phyloP scores from a whole-genome alignment of 352 stramenopile genomes.

The Phytophthora pini region DNA sequence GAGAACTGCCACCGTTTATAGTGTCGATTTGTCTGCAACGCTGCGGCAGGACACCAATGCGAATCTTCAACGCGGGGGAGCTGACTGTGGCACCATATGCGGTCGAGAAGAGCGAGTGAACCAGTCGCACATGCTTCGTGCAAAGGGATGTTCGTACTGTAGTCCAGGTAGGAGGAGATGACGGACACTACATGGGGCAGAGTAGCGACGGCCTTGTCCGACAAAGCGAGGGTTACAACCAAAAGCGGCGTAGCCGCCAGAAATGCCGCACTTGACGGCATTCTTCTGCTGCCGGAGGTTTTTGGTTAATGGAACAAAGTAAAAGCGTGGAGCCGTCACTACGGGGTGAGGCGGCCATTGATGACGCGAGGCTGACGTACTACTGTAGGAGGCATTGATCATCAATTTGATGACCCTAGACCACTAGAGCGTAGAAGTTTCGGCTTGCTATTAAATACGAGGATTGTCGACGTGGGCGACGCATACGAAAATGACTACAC shows the following conservation, averaged over 20 bases:
- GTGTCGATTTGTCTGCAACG: slow-evolving; percentile 3
- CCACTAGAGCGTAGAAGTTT: too few relatives aligned
- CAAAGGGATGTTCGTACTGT: slow-evolving; percentile 4
- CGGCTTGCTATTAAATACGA: too few relatives aligned
- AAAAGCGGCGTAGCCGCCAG: neutral
- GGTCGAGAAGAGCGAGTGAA: slow-evolving; percentile 1
- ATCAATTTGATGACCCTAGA: too few relatives aligned
- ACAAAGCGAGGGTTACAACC: neutral
- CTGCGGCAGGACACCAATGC: slow-evolving; percentile 4
- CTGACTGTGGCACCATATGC: slow-evolving; percentile 6
- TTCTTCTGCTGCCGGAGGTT: too few relatives aligned
- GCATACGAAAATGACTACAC: too few relatives aligned
- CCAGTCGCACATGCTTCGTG: slow-evolving; percentile 1
- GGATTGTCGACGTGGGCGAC: too few relatives aligned
- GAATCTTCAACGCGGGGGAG: neutral
- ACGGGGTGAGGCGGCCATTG: too few relatives aligned
- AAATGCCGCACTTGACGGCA: neutral
- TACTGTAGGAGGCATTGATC: too few relatives aligned
- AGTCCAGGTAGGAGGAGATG: slow-evolving; percentile 12
- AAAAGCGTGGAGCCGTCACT: too few relatives aligned
- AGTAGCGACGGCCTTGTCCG: neutral
- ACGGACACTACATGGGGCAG: slow-evolving; percentile 1
- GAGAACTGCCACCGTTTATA: slow-evolving; percentile 4
- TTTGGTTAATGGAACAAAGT: too few relatives aligned
- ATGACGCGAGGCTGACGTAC: too few relatives aligned